phyloP scores from a whole-genome alignment of 805 yeast species.

The Spathaspora hagerdaliae region DNA sequence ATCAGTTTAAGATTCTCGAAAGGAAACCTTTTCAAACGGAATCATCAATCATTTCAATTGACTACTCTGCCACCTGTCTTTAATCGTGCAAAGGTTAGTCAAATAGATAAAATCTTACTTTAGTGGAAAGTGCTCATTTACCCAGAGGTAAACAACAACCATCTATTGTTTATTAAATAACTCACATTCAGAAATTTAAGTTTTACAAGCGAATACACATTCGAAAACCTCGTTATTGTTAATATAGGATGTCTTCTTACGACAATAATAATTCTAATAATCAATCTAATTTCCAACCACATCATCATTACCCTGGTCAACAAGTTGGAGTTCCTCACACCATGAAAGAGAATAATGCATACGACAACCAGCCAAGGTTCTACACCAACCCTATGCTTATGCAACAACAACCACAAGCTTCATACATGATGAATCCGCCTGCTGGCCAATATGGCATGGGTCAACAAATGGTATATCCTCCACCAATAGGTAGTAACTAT shows the following conservation, averaged over 20 bases:
- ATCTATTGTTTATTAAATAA: too few species aligned
- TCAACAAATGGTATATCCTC: constrained; percentile 7
- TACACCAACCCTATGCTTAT: constrained; percentile 20
- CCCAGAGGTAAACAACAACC: too few species aligned
- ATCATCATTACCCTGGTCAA: constrained; percentile 1
- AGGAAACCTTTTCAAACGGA: too few species aligned
- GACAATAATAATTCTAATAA: constrained; percentile 4
- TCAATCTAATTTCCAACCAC: constrained; percentile 1
- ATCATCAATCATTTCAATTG: too few species aligned
- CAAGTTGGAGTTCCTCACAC: constrained; percentile 3
- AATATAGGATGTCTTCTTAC: constrained; percentile 3
- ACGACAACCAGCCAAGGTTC: constrained; percentile 15
- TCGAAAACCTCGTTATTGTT: not conserved
- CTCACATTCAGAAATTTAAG: too few species aligned
- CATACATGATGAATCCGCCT: constrained; percentile 12
- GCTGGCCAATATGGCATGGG: constrained; percentile 1
- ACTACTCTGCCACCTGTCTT: too few species aligned
- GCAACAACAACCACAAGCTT: constrained; percentile 18
- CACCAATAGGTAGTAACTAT: constrained; percentile 3
- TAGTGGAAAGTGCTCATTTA: too few species aligned
- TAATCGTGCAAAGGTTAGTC: too few species aligned
- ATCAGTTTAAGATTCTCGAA: too few species aligned
- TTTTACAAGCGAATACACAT: too few species aligned
- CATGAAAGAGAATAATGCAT: not conserved
- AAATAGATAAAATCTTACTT: too few species aligned